Base-by-base conservation (phyloP, 495 filamentous ascomycete genomes). In the Neurospora sublineolata region DNA sequence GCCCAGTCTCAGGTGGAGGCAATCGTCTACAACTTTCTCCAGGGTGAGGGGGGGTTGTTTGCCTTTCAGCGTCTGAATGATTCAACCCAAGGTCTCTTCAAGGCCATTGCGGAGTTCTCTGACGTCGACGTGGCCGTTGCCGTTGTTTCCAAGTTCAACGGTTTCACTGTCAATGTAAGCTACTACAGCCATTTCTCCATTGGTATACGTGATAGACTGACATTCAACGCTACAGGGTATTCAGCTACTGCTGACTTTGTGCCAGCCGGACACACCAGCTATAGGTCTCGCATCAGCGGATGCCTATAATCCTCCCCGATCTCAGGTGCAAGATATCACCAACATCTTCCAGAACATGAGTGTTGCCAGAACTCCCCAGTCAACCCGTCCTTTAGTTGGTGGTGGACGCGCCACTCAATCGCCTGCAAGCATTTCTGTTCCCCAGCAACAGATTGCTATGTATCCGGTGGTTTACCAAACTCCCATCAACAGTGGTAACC, bases 101-200 rank as follows among this genome's bases (percentile, higher is more conserved):
- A 76, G 33, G 82, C 84, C 11, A 67, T 85, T 70, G 82, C 77
- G 10, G 90, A 92, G 73, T 92, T 86, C 76, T 86, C 80, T 67
- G 86, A 91, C 67, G 79, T 78, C 67, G 75, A 81, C 11, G 73
- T 76, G 68, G 79, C 83, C 30, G 27, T 81, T 14, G 71, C 74
- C 2, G 81, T 79, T 16, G 77, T 82, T 5, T 70, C 76, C 3
- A 78, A 76, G 71, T 78, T 87, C 67, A 86, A 87, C 74, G 83
- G 83, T 27, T 74, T 79, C 30, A 79, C 81, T 2, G 71, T 88
- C 72, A 79, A 83, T 70, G 89, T 88, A 74, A 81, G 87, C 72
- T 23, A 46, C 72, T 23, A 16, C 23, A 36, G 2, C 23, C 14
- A 33, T 33, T 12, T 46, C 18, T 20, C 75, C 67, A 12, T 33